These are phyloP conservation scores for Lagenaria siceraria DNA, from an alignment of 306 rosid species.

Conservation along the genomic window DNA sequence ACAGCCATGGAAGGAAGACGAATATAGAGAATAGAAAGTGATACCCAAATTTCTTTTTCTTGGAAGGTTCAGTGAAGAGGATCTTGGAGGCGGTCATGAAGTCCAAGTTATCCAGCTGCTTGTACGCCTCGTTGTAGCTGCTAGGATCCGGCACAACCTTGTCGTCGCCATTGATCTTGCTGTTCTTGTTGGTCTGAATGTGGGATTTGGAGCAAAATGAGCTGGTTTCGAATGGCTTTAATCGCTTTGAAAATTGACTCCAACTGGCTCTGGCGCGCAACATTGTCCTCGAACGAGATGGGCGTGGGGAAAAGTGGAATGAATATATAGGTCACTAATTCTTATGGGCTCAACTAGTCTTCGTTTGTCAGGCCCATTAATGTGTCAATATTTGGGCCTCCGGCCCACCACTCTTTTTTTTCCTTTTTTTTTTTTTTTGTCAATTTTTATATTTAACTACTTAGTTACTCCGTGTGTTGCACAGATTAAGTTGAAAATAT, in stretches of 20 bases:
- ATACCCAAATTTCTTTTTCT: conserved; percentile 71
- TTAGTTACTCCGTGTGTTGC: too few species aligned
- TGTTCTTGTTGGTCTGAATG: neutral
- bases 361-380: neutral
- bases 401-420: too few species aligned
- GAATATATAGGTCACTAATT: neutral
- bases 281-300: conserved; percentile 15
- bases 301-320: neutral
- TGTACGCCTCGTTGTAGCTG: conserved; percentile 34
- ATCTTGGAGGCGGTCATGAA: conserved; percentile 61
- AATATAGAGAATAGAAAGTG: neutral
- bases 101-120: conserved; percentile 57
- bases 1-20: neutral
- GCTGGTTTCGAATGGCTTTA: conserved; percentile 13
- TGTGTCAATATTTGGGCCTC: neutral
- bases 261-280: conserved; percentile 29
- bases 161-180: neutral
- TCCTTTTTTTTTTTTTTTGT: too few species aligned
- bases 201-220: conserved; percentile 23
- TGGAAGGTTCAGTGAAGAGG: conserved; percentile 57
- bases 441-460: too few species aligned
- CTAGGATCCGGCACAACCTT: conserved; percentile 15
- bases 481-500: too few species aligned
- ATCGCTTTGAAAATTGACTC: conserved; percentile 24
- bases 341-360: neutral